Base-by-base conservation (phyloP, 768 basidiomycete species). In the Termitomyces eurrhizus region DNA sequence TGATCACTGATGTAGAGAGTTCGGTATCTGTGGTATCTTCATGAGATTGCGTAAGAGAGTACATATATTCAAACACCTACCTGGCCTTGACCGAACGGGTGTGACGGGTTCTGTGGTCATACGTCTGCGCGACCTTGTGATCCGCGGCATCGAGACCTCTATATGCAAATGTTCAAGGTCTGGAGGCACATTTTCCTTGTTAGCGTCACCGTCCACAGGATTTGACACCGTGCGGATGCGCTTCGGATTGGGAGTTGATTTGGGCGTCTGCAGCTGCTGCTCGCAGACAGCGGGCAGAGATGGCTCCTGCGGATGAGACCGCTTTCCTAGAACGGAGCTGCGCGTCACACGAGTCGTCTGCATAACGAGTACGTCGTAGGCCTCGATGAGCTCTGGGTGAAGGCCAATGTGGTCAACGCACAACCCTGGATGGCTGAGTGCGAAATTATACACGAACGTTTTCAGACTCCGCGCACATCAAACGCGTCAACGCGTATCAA, bases 161-260 rank as follows among this genome's bases (percentile, higher is more conserved):
- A 63, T 67, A 46, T 69, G 77, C 64, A 80, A 60, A 13, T 70
- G 62, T 50, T 81, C 77, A 36, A 68, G 63, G 50, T 71, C 72
- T 64, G 89, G 89, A n/a, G 89, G 87, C 18, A 90, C 79, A 65
- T 91, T 91, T 71, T 91, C 89, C 76, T 91, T 91, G 72, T 91
- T 91, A 26, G 78, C 76, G 54, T 85, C 83, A 45, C 80, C 83
- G 62, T 87, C 86, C 21, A 79, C 56, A 36, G 70, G 62, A 6
- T 71, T 72, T 16, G 70, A 68, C 16, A 81, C 78, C 18, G 79
- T 83, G 56, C 84, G 81, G 48, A 80, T 73, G 57, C 89, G 87
- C 74, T 91, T 91, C 39, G 82, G 76, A 65, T 80, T 83, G 21
- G 89, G 88, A 8, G 83, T 85, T 35, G 77, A 73, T 62, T 88